These are phyloP conservation scores for Fragosphaeria purpurea DNA, from an alignment of 2,329 filamentous ascomycete genomes.

Conservation along the genomic window DNA sequence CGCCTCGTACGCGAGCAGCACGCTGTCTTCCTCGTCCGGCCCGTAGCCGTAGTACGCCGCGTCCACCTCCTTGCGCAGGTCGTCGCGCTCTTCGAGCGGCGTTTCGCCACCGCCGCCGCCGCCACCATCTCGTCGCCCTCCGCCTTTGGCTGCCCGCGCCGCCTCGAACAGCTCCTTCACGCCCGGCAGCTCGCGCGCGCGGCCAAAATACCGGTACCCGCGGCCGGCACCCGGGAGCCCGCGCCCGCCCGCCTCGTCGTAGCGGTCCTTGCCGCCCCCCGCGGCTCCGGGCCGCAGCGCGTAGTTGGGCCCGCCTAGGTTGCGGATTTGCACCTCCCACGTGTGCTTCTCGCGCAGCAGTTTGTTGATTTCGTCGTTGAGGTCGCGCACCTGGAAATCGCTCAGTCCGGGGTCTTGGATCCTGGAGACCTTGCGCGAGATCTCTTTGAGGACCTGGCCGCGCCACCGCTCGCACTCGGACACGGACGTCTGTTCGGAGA, in stretches of 20 bases:
- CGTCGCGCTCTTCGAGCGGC: constrained; percentile 56
- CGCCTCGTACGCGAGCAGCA: constrained; percentile 68
- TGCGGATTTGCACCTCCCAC: constrained; percentile 96
- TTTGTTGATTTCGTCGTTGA: constrained; percentile 99
- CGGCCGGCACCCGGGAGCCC: constrained; percentile 63
- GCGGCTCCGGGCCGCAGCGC: constrained; percentile 52
- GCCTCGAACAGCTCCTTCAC: constrained; percentile 95
- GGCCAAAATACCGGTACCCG: constrained; percentile 82
- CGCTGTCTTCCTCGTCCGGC: constrained; percentile 80
- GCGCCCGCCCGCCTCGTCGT: constrained; percentile 57
- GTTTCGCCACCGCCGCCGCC: constrained; percentile 35
- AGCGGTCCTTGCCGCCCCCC: constrained; percentile 42
- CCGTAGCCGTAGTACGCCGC: constrained; percentile 95
- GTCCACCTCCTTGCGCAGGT: constrained; percentile 69
- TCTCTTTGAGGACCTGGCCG: constrained; percentile 92
- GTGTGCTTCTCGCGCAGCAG: constrained; percentile 98
- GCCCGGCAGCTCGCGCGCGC: constrained; percentile 75
- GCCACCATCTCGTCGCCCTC: constrained; percentile 20
- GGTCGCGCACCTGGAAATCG: constrained; percentile 92
- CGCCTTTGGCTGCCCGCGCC: constrained; percentile 46
- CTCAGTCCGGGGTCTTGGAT: constrained; percentile 88
- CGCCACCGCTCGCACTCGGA: constrained; percentile 95
- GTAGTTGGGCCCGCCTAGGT: constrained; percentile 94
- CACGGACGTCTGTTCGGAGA: constrained; percentile 77
- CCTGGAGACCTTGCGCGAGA: constrained; percentile 89